These are phyloP conservation scores for Daedaleopsis sinensis DNA, from an alignment of 768 basidiomycete species.

Conservation along the genomic window DNA sequence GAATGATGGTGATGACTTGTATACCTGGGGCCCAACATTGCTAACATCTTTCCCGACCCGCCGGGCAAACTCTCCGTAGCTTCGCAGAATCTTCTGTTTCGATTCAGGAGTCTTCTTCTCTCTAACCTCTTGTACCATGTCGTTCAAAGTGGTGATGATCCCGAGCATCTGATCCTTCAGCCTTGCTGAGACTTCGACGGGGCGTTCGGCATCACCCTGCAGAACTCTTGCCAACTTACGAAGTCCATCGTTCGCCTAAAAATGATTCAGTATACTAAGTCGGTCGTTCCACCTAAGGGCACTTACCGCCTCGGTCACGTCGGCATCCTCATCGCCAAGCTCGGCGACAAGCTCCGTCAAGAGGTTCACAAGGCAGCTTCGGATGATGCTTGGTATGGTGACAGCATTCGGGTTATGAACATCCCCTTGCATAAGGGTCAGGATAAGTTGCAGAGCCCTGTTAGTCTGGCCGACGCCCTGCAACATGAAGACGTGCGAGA, in stretches of 20 bases:
- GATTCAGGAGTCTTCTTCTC: conserved; percentile 69
- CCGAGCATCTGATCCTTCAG: conserved; percentile 82
- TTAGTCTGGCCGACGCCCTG: conserved; percentile 56
- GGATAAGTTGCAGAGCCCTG: conserved; percentile 62
- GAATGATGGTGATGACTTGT: neutral
- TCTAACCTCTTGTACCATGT: conserved; percentile 81
- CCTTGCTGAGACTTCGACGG: conserved; percentile 48
- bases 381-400: conserved; percentile 55
- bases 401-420: conserved; percentile 39
- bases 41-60: conserved; percentile 72
- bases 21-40: conserved; percentile 86
- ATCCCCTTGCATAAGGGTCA: conserved; percentile 56
- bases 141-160: conserved; percentile 82
- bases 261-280: neutral
- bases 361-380: conserved; percentile 67
- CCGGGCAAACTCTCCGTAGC: conserved; percentile 72
- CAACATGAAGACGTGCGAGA: conserved; percentile 69
- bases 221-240: conserved; percentile 39
- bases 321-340: conserved; percentile 69
- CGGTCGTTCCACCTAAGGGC: neutral
- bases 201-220: conserved; percentile 24
- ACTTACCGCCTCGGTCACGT: conserved; percentile 48
- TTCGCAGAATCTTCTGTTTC: conserved; percentile 80
- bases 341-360: conserved; percentile 76
- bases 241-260: conserved; percentile 50